These are phyloP conservation scores for Euptelea pleiosperma DNA, from an alignment of 164 flowering plant genomes.

Conservation along the genomic window DNA sequence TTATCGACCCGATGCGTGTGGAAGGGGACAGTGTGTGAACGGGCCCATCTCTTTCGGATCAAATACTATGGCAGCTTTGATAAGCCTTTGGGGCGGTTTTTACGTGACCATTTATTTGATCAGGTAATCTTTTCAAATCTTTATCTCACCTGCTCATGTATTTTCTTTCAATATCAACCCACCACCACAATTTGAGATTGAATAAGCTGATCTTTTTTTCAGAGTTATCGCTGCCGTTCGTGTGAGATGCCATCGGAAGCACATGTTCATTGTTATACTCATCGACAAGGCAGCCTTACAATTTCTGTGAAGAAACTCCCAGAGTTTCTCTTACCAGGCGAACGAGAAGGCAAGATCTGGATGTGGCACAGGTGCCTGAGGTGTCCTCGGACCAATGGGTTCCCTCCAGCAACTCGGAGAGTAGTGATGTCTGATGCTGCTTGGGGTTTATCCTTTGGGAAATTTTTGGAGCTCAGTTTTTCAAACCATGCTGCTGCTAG, in stretches of 20 bases:
- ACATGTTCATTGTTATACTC: constrained; percentile 97
- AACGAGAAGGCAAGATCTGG: constrained; percentile 95
- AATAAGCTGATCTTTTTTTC: constrained; percentile 19
- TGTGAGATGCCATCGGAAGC: constrained; percentile 98
- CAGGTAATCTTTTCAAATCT: constrained; percentile 52
- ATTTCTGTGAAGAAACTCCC: constrained; percentile 89
- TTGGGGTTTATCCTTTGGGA: constrained; percentile 99
- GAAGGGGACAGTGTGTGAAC: constrained; percentile 96
- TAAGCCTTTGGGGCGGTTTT: constrained; percentile 87
- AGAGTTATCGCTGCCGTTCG: constrained; percentile 70
- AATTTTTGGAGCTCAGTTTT: constrained; percentile 98
- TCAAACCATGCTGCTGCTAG: constrained; percentile 99
- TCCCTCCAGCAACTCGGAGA: constrained; percentile 93
- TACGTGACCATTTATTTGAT: constrained; percentile 87
- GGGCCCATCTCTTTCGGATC: constrained; percentile 87
- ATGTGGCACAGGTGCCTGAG: constrained; percentile 98
- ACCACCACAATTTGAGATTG: constrained; percentile 5
- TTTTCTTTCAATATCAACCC: not conserved
- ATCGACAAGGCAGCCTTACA: constrained; percentile 91
- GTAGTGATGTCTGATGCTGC: constrained; percentile 99
- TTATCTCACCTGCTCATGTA: too few relatives aligned
- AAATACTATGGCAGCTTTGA: constrained; percentile 95
- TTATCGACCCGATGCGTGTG: constrained; percentile 89
- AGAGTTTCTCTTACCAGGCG: constrained; percentile 72
- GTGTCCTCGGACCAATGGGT: constrained; percentile 75